Conservation (phyloP, 2,329 filamentous ascomycete genomes). For the Sporothrix pallida region DNA sequence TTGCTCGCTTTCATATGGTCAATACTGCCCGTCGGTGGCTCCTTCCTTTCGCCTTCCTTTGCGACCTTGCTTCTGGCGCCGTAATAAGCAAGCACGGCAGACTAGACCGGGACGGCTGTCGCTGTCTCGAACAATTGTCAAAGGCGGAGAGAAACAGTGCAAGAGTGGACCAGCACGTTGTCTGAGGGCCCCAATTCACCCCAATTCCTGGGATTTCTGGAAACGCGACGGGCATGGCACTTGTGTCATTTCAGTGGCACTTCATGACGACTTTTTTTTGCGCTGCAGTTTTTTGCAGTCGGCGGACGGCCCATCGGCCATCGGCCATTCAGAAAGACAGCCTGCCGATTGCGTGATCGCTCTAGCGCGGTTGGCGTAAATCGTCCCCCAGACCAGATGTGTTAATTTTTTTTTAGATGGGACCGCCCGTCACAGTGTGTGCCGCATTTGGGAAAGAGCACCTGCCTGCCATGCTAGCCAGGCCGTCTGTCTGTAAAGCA, state of each 20-base stretch:
- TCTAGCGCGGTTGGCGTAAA: constrained; percentile 40
- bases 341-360: constrained; percentile 46
- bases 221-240: constrained; percentile 5
- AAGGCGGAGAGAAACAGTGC: background rate
- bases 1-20: constrained; percentile 33
- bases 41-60: constrained; percentile 30
- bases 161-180: constrained; percentile 1
- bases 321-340: constrained; percentile 33
- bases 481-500: background rate
- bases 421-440: background rate
- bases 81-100: constrained; percentile 30
- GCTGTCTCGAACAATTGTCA: constrained; percentile 28
- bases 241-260: constrained; percentile 28
- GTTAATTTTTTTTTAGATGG: constrained; percentile 21
- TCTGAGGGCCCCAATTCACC: background rate
- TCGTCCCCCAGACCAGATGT: constrained; percentile 21
- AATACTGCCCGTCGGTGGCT: constrained; percentile 26
- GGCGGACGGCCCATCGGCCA: constrained; percentile 31
- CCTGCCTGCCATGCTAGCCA: background rate
- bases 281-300: constrained; percentile 8
- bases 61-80: constrained; percentile 1
- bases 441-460: constrained; percentile 27
- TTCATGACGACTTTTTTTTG: constrained; percentile 33
- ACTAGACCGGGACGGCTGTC: constrained; percentile 33
- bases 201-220: background rate